phyloP scores from a whole-genome alignment of 2,329 filamentous ascomycete genomes.

The Rhynchosporium graminicola region DNA sequence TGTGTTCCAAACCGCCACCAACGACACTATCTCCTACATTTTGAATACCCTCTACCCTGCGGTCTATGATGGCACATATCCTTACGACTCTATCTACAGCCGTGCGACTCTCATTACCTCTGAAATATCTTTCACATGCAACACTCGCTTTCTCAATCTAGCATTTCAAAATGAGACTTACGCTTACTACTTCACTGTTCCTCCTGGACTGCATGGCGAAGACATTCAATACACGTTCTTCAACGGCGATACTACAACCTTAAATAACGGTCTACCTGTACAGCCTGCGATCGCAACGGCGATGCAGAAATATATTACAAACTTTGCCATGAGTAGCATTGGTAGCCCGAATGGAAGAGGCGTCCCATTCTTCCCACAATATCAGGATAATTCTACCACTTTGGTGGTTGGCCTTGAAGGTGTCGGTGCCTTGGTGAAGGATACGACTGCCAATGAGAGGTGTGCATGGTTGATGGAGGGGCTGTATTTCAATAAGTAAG shows the following conservation, averaged over 20 bases:
- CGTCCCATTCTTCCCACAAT: conserved; percentile 33
- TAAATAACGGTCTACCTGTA: conserved; percentile 33
- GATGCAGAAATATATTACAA: conserved; percentile 44
- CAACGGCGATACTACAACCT: conserved; percentile 41
- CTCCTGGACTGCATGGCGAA: conserved; percentile 53
- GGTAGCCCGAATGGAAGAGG: conserved; percentile 40
- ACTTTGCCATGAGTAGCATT: conserved; percentile 37
- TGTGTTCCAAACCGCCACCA: neutral
- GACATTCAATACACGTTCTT: conserved; percentile 57
- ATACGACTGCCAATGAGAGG: conserved; percentile 38
- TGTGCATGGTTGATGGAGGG: conserved; percentile 35
- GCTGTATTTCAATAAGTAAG: conserved; percentile 3
- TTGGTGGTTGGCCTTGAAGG: conserved; percentile 24
- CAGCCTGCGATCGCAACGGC: conserved; percentile 39
- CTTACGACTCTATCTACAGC: conserved; percentile 47
- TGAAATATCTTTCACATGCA: conserved; percentile 52
- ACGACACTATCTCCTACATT: conserved; percentile 44
- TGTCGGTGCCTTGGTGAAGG: conserved; percentile 25
- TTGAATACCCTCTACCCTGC: conserved; percentile 49
- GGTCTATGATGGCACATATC: conserved; percentile 45
- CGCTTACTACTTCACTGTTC: conserved; percentile 49
- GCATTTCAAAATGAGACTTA: conserved; percentile 50
- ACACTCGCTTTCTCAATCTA: conserved; percentile 50
- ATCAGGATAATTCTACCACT: conserved; percentile 24
- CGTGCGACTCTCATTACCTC: conserved; percentile 46